Evolutionary conservation across 2,329 filamentous ascomycete species (phyloP).

Genomic region (Colletotrichum cuscutae): DNA sequence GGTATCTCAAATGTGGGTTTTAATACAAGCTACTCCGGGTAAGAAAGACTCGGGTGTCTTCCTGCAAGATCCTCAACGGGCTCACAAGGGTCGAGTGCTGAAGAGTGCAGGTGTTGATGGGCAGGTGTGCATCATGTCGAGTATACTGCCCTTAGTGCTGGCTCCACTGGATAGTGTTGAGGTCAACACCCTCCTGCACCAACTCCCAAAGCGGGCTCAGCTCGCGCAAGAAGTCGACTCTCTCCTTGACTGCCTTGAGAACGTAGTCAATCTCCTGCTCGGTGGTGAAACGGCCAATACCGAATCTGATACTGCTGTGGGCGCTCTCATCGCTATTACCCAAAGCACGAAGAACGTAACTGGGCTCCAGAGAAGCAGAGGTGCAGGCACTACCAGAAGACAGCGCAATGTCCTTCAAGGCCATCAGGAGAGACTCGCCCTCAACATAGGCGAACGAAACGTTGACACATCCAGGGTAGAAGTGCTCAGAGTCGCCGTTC

Average conservation of each 20-base stretch:
- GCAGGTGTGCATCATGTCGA: not conserved
- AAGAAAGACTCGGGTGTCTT: constrained; percentile 2
- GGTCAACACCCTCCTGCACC: constrained; percentile 94
- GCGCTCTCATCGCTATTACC: constrained; percentile 98
- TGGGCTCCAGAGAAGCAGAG: constrained; percentile 94
- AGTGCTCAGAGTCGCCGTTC: constrained; percentile 84
- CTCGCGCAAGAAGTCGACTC: constrained; percentile 93
- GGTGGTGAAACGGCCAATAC: constrained; percentile 96
- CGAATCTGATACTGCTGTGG: constrained; percentile 97
- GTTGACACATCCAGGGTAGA: constrained; percentile 98
- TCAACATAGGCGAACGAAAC: constrained; percentile 99
- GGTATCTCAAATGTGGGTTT: constrained; percentile 35
- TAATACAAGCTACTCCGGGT: constrained; percentile 28
- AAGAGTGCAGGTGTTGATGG: not conserved
- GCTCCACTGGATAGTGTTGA: constrained; percentile 98
- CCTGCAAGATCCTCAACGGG: not conserved
- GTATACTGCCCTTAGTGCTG: constrained; percentile 74
- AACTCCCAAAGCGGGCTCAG: constrained; percentile 97
- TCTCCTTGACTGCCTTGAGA: constrained; percentile 89
- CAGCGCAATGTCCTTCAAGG: constrained; percentile 95
- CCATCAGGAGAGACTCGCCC: constrained; percentile 97
- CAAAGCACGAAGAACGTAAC: constrained; percentile 92
- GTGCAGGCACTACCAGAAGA: constrained; percentile 98
- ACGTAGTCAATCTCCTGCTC: constrained; percentile 97
- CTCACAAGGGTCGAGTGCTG: not conserved